These are phyloP conservation scores for Liquidambar formosana DNA, from an alignment of 164 flowering plant species.

Conservation along the genomic window DNA sequence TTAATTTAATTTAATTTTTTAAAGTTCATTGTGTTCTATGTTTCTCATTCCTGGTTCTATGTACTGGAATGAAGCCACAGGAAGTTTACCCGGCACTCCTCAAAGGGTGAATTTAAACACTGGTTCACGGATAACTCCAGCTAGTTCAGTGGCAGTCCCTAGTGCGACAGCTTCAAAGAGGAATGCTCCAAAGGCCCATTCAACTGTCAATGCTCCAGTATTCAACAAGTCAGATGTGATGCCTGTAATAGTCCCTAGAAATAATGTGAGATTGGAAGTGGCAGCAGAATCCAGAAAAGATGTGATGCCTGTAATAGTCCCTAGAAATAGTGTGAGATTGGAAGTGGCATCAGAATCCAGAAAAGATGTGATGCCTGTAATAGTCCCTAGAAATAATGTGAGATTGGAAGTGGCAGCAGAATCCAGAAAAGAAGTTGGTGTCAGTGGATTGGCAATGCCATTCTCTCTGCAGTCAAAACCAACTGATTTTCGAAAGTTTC, in stretches of 20 bases:
- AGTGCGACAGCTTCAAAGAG: constrained; percentile 49
- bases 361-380: constrained; percentile 77
- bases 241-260: constrained; percentile 83
- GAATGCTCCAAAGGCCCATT: constrained; percentile 46
- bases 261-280: constrained; percentile 48
- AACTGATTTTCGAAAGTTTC: constrained; percentile 51
- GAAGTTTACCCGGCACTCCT: constrained; percentile 76
- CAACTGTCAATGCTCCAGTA: constrained; percentile 43
- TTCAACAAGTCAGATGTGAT: constrained; percentile 63
- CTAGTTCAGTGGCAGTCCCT: constrained; percentile 38
- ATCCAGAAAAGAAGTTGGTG: constrained; percentile 55
- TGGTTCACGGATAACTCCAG: constrained; percentile 39
- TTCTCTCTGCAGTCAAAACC: constrained; percentile 54
- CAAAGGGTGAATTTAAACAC: constrained; percentile 53
- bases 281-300: constrained; percentile 73
- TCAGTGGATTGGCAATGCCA: constrained; percentile 54
- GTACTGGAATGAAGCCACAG: constrained; percentile 55
- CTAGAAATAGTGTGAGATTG: constrained; percentile 49
- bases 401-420: constrained; percentile 61
- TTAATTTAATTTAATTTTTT: background rate
- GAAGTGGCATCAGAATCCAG: constrained; percentile 66
- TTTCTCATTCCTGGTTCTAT: constrained; percentile 12
- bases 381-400: constrained; percentile 65
- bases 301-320: constrained; percentile 75
- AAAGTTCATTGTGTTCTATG: background rate